These are phyloP conservation scores for Theileria orientalis DNA, from an alignment of 169 alveolate genomes.

Conservation along the genomic window DNA sequence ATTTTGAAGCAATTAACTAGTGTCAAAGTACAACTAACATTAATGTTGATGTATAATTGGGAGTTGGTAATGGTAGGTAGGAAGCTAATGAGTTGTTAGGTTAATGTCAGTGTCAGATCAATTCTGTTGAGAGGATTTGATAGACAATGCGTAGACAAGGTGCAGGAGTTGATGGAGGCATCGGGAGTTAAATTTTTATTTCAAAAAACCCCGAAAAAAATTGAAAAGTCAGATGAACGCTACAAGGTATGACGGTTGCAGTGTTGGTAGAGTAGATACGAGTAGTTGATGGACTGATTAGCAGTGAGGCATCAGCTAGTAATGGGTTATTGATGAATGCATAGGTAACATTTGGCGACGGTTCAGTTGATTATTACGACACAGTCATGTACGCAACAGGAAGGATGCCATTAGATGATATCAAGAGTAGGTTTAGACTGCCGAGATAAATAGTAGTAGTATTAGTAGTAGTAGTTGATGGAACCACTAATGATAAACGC, in stretches of 20 bases:
- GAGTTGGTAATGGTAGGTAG: too few relatives aligned
- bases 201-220: conserved; percentile 84
- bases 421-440: conserved; percentile 59
- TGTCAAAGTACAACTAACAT: too few relatives aligned
- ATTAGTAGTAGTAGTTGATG: too few relatives aligned
- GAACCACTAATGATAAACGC: neutral
- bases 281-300: neutral
- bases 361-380: conserved; percentile 83
- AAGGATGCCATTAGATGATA: conserved; percentile 87
- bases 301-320: neutral
- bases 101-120: conserved; percentile 87
- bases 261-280: neutral
- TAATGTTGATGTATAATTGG: too few relatives aligned
- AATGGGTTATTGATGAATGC: too few relatives aligned
- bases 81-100: conserved; percentile 1
- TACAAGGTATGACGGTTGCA: conserved; percentile 38
- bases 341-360: conserved; percentile 72
- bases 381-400: conserved; percentile 97
- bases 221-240: conserved; percentile 80
- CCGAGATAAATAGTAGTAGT: too few relatives aligned
- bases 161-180: conserved; percentile 85
- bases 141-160: conserved; percentile 88
- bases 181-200: conserved; percentile 86
- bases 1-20: too few relatives aligned
- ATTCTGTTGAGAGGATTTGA: conserved; percentile 95